Evolutionary conservation across 2,329 filamentous ascomycete species (phyloP), one percentile per base, ranked within the genome.

Genomic region (Rhynchosporium secalis): DNA sequence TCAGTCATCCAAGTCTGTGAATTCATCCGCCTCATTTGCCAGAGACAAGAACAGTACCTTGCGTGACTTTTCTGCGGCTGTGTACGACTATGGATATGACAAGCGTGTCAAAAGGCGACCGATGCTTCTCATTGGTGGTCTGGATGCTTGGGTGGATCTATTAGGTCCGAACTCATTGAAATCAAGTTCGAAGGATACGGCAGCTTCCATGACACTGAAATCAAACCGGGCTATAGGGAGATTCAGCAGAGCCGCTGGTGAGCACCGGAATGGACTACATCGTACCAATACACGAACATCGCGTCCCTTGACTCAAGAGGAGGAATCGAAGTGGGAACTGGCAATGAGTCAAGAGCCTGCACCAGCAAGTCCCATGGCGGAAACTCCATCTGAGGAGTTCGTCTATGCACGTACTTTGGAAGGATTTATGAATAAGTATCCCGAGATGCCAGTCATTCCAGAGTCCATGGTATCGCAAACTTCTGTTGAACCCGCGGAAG

Each of bases 121-220:
- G 0, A 90, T 92, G 60, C 80, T 99, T 38, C 79, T 99, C 1
- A 79, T 84, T 58, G 95, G 95, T 20, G 95, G 95, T 0, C 75
- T 99, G 10, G 86, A 93, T 69, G 90, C 92, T 4, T 99, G 95
- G 95, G 78, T 86, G 20, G 88, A 95, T 70, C 76, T 95, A n/a
- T 81, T 96, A 70, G 94, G 95, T 56, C 51, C 71, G 57, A 67
- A 65, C 48, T 70, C 71, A 6, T 64, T 90, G 55, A 78, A 80
- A 54, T 29, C 47, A 5, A 48, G 41, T 15, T 20, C 26, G 7
- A 48, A 29, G 12, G 52, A 55, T 38, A 81, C 80, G 28, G 85
- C 84, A 29, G 78, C 45, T 36, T 7, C 43, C n/a, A 28, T 61
- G 20, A 33, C 26, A 8, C 3, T 38, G 33, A 41, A 5, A 20